Evolutionary conservation across 306 rosid genomes (phyloP).

Genomic region (Mucuna pruriens): DNA sequence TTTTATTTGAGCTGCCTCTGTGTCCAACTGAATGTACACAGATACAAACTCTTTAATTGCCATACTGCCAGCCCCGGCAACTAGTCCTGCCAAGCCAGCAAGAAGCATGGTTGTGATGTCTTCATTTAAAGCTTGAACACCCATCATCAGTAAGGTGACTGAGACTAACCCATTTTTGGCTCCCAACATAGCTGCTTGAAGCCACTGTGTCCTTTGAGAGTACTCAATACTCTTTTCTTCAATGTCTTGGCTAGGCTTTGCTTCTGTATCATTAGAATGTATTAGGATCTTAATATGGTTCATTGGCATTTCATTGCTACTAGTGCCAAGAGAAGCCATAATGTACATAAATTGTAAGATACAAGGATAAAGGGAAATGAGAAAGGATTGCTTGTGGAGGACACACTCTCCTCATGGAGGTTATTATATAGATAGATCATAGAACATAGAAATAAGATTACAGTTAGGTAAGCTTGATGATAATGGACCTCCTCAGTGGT

Average conservation of each 20-base stretch:
- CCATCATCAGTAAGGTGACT: conserved; percentile 64
- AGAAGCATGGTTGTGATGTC: conserved; percentile 56
- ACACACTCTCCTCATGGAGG: conserved; percentile 42
- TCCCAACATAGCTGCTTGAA: conserved; percentile 60
- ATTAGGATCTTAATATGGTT: conserved; percentile 41
- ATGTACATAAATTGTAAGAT: neutral
- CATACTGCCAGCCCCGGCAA: conserved; percentile 70
- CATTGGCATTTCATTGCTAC: conserved; percentile 30
- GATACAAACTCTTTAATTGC: conserved; percentile 71
- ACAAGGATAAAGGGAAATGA: conserved; percentile 1
- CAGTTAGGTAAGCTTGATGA: conserved; percentile 30
- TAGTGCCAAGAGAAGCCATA: conserved; percentile 51
- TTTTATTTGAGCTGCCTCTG: conserved; percentile 50
- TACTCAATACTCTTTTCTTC: conserved; percentile 41
- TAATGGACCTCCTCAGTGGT: conserved; percentile 25
- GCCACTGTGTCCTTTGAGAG: conserved; percentile 61
- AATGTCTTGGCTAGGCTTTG: conserved; percentile 27
- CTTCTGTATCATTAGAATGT: conserved; percentile 18
- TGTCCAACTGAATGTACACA: conserved; percentile 58
- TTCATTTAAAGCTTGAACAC: conserved; percentile 59
- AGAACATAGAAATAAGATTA: neutral
- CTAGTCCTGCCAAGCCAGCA: conserved; percentile 63
- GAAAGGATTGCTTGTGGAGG: conserved; percentile 43
- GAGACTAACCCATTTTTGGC: conserved; percentile 67
- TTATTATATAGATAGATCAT: conserved; percentile 44